Evolutionary conservation across 2,329 filamentous ascomycete species (phyloP).

Genomic region (Xylariaceae sp.): DNA sequence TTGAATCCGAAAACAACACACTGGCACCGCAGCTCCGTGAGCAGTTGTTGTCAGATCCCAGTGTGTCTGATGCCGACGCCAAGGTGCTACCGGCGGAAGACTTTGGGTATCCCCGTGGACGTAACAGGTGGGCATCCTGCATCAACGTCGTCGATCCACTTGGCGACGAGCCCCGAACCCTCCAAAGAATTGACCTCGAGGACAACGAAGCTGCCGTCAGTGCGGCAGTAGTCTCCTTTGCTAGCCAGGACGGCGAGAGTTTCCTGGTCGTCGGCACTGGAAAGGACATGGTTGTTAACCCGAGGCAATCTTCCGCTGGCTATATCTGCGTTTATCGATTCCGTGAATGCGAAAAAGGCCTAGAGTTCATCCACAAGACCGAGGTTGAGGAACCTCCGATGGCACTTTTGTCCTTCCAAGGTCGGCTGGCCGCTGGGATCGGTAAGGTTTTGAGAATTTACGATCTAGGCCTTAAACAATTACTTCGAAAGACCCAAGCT

Average conservation of each 20-base stretch:
- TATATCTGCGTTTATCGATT: constrained; percentile 94
- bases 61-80: constrained; percentile 70
- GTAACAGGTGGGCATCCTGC: constrained; percentile 91
- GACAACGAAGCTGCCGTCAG: constrained; percentile 93
- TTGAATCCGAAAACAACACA: constrained; percentile 91
- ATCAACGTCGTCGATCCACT: constrained; percentile 92
- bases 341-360: constrained; percentile 78
- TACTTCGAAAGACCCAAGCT: constrained; percentile 88
- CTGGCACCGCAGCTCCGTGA: constrained; percentile 76
- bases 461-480: constrained; percentile 88
- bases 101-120: constrained; percentile 85
- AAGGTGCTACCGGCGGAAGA: constrained; percentile 73
- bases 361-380: constrained; percentile 97
- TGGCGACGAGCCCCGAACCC: constrained; percentile 69
- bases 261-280: constrained; percentile 95
- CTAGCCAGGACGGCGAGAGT: constrained; percentile 82
- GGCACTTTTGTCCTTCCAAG: constrained; percentile 92
- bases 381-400: constrained; percentile 86
- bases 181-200: constrained; percentile 79
- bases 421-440: constrained; percentile 82
- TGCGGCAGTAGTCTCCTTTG: constrained; percentile 80
- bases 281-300: constrained; percentile 82
- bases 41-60: constrained; percentile 73
- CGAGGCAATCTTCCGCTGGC: constrained; percentile 74
- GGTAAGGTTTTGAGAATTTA: constrained; percentile 84